Conservation (phyloP, 2,329 filamentous ascomycete genomes). For the Hypoxylon sp. region DNA sequence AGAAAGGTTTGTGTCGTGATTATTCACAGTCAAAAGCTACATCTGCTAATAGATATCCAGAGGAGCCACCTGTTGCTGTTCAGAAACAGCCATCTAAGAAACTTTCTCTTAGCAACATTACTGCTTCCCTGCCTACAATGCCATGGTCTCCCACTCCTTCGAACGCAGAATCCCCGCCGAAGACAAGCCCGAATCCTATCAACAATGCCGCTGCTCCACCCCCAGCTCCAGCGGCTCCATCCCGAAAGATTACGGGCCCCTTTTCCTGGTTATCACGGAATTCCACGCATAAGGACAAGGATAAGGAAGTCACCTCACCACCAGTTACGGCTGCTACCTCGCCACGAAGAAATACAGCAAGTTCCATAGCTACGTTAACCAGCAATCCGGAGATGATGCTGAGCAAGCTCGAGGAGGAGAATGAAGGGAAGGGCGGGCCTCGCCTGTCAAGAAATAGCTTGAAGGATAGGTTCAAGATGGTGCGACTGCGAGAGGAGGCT, state of each 20-base stretch:
- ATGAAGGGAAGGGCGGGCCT: conserved; percentile 62
- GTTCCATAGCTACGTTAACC: conserved; percentile 81
- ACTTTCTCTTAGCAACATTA: conserved; percentile 76
- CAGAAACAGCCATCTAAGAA: conserved; percentile 65
- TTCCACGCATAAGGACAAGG: conserved; percentile 69
- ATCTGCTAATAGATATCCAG: conserved; percentile 38
- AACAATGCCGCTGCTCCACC: conserved; percentile 53
- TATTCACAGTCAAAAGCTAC: neutral
- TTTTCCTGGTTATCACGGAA: conserved; percentile 86
- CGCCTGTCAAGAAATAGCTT: conserved; percentile 72
- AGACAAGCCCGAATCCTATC: conserved; percentile 57
- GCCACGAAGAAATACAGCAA: conserved; percentile 78
- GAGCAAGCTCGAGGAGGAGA: conserved; percentile 80
- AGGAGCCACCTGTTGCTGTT: conserved; percentile 50
- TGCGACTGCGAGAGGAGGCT: conserved; percentile 81
- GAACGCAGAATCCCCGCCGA: conserved; percentile 63
- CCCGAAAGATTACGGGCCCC: conserved; percentile 86
- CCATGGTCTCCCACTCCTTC: conserved; percentile 76
- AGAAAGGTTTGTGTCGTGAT: conserved; percentile 45
- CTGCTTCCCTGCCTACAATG: conserved; percentile 78
- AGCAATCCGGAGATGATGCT: conserved; percentile 87
- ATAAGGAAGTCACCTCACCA: conserved; percentile 68
- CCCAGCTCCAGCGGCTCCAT: conserved; percentile 55
- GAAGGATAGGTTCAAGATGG: conserved; percentile 82
- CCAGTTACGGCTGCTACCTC: conserved; percentile 60